Base-by-base conservation (phyloP, 139 green algal genomes). In the Picochlorum sp. region DNA sequence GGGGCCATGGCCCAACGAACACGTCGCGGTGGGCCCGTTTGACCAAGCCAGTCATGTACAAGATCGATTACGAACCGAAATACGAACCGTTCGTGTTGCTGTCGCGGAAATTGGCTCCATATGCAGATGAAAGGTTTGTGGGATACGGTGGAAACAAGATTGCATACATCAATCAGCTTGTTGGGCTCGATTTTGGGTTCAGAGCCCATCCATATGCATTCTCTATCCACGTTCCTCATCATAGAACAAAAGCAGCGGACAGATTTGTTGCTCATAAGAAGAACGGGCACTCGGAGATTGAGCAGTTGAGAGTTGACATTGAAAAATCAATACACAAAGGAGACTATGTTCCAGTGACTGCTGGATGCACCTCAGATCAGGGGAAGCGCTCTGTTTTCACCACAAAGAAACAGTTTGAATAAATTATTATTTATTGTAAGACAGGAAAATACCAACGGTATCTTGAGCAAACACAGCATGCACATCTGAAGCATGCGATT, bases 81-180 rank as follows among this genome's bases (percentile, higher is more conserved):
- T 65, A 65, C 13, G 58, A 65, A 14, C 58, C 58, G 13, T 65
- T 65, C 34, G n/a, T 65, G 18, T 7, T 65, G 16, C 11, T 65
- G 11, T 52, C 41, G 6, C 58, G 58, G 13, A 54, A 10, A 28
- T 26, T 65, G 13, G 58, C 58, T 15, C 58, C 58, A 18, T 65
- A 11, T 21, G n/a, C 20, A n/a, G 58, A 65, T 52, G 58, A 65
- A 32, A 21, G 58, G 23, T 65, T 65, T 65, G 58, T 65, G 0
- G 58, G 58, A 9, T 65, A 65, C 3, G 58, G 58, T 16, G 58
- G 58, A 13, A 65, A 65, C 23, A 65, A 65, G 57, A 65, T 65
- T 59, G n/a, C 58, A 30, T 65, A 65, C 21, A 65, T 65, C 58
- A 65, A 65, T 32, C 58, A 65, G 15, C 23, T 65, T 23, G 13